phyloP scores from a whole-genome alignment of 345 rosid species.

The Noccaea caerulescens region DNA sequence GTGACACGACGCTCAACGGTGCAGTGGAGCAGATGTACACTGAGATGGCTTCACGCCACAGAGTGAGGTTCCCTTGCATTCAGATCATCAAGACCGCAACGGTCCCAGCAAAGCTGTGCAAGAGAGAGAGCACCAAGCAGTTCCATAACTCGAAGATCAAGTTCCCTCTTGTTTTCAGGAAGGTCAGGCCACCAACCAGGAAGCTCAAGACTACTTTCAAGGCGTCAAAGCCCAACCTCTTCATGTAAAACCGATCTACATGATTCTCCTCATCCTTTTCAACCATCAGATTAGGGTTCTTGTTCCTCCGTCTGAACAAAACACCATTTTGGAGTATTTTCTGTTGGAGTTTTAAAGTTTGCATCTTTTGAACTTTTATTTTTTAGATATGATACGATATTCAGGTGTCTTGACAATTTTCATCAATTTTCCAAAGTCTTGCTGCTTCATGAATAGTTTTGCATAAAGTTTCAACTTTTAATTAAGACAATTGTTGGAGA shows the following conservation, averaged over 20 bases:
- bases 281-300: slow-evolving; percentile 27
- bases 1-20: slow-evolving; percentile 65
- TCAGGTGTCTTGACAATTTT: not conserved
- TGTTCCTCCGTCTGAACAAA: slow-evolving; percentile 19
- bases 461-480: not conserved
- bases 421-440: slow-evolving; percentile 8
- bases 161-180: slow-evolving; percentile 56
- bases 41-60: slow-evolving; percentile 74
- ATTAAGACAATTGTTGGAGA: not conserved
- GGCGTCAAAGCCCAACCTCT: slow-evolving; percentile 59
- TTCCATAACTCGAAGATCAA: slow-evolving; percentile 65
- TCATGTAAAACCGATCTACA: slow-evolving; percentile 45
- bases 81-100: slow-evolving; percentile 70
- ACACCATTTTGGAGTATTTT: slow-evolving; percentile 13
- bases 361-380: slow-evolving; percentile 10
- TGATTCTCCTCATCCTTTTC: not conserved
- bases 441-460: not conserved
- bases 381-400: slow-evolving; percentile 21
- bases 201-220: slow-evolving; percentile 68
- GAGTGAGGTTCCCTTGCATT: slow-evolving; percentile 71
- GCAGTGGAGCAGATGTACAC: slow-evolving; percentile 71
- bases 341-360: not conserved
- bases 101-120: slow-evolving; percentile 54
- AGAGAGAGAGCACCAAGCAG: slow-evolving; percentile 67
- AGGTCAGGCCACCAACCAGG: slow-evolving; percentile 63